Base-by-base conservation (phyloP, 2,329 filamentous ascomycete species). In the Clathrospora elynae region DNA sequence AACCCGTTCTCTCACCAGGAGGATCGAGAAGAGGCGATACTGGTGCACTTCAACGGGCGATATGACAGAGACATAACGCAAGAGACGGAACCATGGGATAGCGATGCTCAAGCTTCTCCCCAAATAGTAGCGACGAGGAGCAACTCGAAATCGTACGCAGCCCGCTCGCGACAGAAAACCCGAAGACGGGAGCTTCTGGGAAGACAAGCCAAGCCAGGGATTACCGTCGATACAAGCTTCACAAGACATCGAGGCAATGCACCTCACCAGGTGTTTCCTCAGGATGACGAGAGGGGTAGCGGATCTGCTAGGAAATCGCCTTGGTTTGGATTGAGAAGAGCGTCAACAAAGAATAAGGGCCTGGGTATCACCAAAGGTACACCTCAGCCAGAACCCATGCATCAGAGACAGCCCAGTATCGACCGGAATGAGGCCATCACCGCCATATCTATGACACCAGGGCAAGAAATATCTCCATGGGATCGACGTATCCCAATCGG, bases 401-500 rank as follows among this genome's bases (percentile, higher is more conserved):
- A 58, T 37, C 49, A 35, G n/a, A 48, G 49, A 17, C 49, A 51
- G 16, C 35, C 36, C 5, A 55, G 51, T 20, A 37, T 51, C 14
- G 57, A 57, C 29, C 39, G 29, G 33, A 57, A 53, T 11, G 63
- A 66, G 16, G 52, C 59, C 4, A 56, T 56, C 28, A 68, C 61
- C 5, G 60, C 65, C 6, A 61, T 61, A 10, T 62, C 63, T 6
- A 26, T 68, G 35, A 53, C 60, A 33, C 53, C 66, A 32, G 57
- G 56, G 62, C 59, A 65, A 22, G 81, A 83, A 48, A 74, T 88
- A 3, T 88, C 86, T 10, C 86, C 86, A 0, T 80, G 79, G 44
- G 83, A 86, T 56, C 77, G 82, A n/a, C 84, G 84, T 1, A 90
- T 90, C 46, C 78, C 86, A 28, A 90, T 89, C 52, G 86, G 86